phyloP scores from a whole-genome alignment of 257 asterid genomes.

The Gardenia jasminoides region DNA sequence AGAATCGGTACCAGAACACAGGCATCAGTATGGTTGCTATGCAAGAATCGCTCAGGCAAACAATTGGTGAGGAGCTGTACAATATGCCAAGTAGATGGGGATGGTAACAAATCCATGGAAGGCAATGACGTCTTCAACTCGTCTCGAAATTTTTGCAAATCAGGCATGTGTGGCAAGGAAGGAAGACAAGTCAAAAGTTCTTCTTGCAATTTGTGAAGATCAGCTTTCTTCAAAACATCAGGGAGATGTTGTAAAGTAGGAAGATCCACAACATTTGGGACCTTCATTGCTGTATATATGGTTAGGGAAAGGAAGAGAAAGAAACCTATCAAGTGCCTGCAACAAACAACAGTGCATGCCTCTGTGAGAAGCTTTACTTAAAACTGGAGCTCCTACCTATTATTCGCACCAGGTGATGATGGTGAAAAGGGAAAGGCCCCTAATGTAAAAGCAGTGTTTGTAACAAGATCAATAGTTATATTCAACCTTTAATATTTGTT shows the following conservation, averaged over 20 bases:
- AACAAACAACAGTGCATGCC: constrained; percentile 18
- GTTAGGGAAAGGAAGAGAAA: constrained; percentile 87
- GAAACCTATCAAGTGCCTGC: constrained; percentile 99
- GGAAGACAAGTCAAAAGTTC: constrained; percentile 74
- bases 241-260: constrained; percentile 57
- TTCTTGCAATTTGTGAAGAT: constrained; percentile 60
- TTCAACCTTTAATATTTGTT: not conserved
- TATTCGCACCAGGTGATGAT: not conserved
- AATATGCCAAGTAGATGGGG: constrained; percentile 74
- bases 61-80: constrained; percentile 71
- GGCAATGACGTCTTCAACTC: constrained; percentile 51
- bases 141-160: constrained; percentile 57
- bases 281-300: constrained; percentile 77
- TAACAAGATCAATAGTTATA: not conserved
- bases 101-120: constrained; percentile 51
- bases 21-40: constrained; percentile 58
- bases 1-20: constrained; percentile 62
- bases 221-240: constrained; percentile 67
- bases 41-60: constrained; percentile 65
- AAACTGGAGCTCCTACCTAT: not conserved
- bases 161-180: constrained; percentile 75
- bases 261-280: constrained; percentile 74
- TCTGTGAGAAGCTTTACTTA: constrained; percentile 2
- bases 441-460: not conserved
- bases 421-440: not conserved